Base-by-base conservation (phyloP, 208 protist genomes). In the Crithidia mellificae region DNA sequence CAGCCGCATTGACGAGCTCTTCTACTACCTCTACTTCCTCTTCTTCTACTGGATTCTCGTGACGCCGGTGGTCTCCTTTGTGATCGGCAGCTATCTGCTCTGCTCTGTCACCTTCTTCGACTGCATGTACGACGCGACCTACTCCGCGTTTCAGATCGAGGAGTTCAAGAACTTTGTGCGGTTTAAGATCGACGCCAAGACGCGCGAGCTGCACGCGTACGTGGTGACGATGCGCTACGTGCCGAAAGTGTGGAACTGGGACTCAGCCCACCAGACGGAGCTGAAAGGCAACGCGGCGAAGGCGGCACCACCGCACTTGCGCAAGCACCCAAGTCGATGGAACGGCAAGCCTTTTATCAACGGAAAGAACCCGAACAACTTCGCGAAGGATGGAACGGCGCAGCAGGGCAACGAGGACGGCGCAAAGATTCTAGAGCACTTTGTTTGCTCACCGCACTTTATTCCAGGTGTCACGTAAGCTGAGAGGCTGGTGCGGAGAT, bases 81-180 rank as follows among this genome's bases (percentile, higher is more conserved):
- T 94, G 50, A 90, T 94, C 73, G 86, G 86, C 20, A 53, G 76
- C 59, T 94, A 87, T 64, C 76, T 94, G 1, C 76, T 89, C 54
- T 75, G 84, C 57, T 92, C 80, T 19, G 80, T 90, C 29, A 75
- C 77, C 54, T 54, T 84, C 46, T 88, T 92, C 57, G 80, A 92
- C 78, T 85, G 75, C 61, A 63, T 88, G 72, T 91, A 88, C 77
- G 84, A 94, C 64, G 73, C 73, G 25, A 78, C 81, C 51, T 92
- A 92, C 75, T 91, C 89, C 3, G 85, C 89, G 5, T 94, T 94
- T 59, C 89, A 92, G 64, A 90, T 94, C n/a, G 89, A 94, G 53
- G 84, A 91, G 70, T 94, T 68, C 62, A 94, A 94, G 55, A 76
- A 90, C 68, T 92, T 94, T 55, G 12, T 94, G 36, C 84, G 89